Evolutionary conservation across 345 rosid species (phyloP).

Genomic region (Limnanthes douglasii): DNA sequence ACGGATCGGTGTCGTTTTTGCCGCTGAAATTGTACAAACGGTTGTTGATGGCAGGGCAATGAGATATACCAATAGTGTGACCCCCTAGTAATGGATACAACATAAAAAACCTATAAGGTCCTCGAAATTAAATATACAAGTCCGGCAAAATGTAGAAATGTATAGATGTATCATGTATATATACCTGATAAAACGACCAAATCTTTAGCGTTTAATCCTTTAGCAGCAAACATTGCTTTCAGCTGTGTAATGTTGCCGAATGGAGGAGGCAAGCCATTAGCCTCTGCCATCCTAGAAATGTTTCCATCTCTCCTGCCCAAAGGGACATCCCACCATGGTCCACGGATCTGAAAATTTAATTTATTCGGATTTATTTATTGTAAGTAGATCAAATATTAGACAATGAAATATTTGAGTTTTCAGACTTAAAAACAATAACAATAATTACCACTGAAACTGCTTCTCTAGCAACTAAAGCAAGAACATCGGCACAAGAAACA

Average conservation of each 20-base stretch:
- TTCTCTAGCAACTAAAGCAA: slow-evolving; percentile 46
- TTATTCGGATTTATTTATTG: neutral
- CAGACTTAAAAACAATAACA: neutral
- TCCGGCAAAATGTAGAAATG: neutral
- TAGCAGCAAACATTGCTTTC: slow-evolving; percentile 14
- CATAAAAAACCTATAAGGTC: neutral
- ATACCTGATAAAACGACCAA: slow-evolving; percentile 23
- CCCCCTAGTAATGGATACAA: slow-evolving; percentile 13
- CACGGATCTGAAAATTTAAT: slow-evolving; percentile 19
- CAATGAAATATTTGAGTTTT: neutral
- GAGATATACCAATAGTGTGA: slow-evolving; percentile 38
- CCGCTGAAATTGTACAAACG: slow-evolving; percentile 37
- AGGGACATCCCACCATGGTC: slow-evolving; percentile 46
- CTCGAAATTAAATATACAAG: neutral
- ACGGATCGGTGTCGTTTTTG: slow-evolving; percentile 31
- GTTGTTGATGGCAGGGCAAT: slow-evolving; percentile 11
- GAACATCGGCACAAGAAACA: slow-evolving; percentile 55
- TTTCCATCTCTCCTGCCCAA: slow-evolving; percentile 54
- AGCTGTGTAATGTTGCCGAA: slow-evolving; percentile 11
- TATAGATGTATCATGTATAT: neutral
- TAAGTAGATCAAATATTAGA: neutral
- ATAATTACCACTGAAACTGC: slow-evolving; percentile 27
- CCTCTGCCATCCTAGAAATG: slow-evolving; percentile 20
- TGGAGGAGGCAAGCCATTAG: slow-evolving; percentile 16
- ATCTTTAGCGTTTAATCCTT: slow-evolving; percentile 23